Evolutionary conservation across 805 yeast species (phyloP).

Genomic region (Citeromyces nyonsensis): DNA sequence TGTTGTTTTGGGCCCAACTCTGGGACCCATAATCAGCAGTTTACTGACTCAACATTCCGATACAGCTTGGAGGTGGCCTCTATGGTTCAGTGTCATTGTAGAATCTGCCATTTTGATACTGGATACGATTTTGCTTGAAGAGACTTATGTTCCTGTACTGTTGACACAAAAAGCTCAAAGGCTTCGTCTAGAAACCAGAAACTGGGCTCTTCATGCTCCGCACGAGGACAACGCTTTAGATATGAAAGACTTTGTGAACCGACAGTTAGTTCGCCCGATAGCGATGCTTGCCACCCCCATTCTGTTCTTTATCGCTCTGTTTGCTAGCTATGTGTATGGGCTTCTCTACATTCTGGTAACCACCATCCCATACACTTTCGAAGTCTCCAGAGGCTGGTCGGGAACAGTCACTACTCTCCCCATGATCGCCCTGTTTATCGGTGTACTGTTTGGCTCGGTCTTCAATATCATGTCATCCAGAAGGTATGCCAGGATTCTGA

Average conservation of each 20-base stretch:
- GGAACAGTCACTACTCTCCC: constrained; percentile 17
- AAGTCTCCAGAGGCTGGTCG: constrained; percentile 12
- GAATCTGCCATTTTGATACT: constrained; percentile 16
- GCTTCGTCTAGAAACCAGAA: constrained; percentile 10
- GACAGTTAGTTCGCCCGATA: constrained; percentile 20
- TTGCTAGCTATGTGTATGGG: constrained; percentile 33
- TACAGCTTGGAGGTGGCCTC: constrained; percentile 38
- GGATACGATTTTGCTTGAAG: constrained; percentile 17
- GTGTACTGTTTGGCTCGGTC: not conserved
- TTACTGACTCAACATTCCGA: constrained; percentile 22
- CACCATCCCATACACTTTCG: constrained; percentile 22
- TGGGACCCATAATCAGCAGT: constrained; percentile 48
- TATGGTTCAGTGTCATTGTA: constrained; percentile 30
- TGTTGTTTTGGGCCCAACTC: constrained; percentile 50
- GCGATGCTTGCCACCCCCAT: constrained; percentile 23
- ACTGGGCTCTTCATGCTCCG: constrained; percentile 9
- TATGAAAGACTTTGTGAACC: constrained; percentile 10
- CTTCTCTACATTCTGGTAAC: constrained; percentile 27
- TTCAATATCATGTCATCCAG: constrained; percentile 9
- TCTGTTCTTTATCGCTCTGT: constrained; percentile 23
- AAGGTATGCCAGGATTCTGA: not conserved
- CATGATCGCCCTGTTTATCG: constrained; percentile 11
- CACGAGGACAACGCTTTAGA: constrained; percentile 12
- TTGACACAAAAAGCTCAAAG: constrained; percentile 10
- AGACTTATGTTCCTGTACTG: constrained; percentile 23